Evolutionary conservation across 2,329 filamentous ascomycete genomes (phyloP).

Genomic region (Monosporascus sp.): DNA sequence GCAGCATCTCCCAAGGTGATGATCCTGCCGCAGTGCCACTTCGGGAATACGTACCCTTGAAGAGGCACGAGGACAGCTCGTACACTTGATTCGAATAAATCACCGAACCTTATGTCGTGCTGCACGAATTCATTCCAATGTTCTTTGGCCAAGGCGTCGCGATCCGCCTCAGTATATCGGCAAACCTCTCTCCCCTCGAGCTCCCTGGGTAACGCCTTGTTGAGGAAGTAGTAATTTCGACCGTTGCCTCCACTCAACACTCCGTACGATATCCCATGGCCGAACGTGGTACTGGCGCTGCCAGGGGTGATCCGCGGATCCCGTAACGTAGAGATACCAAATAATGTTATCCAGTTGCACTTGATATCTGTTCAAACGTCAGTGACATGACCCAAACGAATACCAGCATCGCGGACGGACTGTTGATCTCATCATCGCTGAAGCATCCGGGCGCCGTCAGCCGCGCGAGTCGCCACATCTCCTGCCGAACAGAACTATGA

Average conservation of each 20-base stretch:
- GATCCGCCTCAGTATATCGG: not conserved
- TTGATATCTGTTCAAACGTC: not conserved
- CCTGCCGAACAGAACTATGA: constrained; percentile 3
- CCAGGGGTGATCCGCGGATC: not conserved
- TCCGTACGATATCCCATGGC: not conserved
- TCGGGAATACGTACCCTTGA: not conserved
- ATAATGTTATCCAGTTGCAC: not conserved
- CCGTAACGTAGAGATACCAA: not conserved
- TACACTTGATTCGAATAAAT: not conserved
- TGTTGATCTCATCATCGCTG: not conserved
- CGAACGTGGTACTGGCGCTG: not conserved
- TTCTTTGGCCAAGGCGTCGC: not conserved
- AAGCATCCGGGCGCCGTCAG: not conserved
- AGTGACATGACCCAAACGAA: not conserved
- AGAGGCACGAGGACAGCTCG: not conserved
- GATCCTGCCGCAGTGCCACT: not conserved
- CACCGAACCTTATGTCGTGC: not conserved
- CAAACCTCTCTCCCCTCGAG: not conserved
- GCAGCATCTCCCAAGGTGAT: not conserved
- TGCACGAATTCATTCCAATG: not conserved
- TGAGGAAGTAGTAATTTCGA: not conserved
- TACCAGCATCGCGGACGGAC: not conserved
- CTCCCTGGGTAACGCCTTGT: not conserved
- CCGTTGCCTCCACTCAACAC: not conserved
- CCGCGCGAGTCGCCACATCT: not conserved